Evolutionary conservation across 2,329 filamentous ascomycete genomes (phyloP), one percentile per base, ranked within the genome.

Genomic region (Ceratocystiopsis brevicomis): DNA sequence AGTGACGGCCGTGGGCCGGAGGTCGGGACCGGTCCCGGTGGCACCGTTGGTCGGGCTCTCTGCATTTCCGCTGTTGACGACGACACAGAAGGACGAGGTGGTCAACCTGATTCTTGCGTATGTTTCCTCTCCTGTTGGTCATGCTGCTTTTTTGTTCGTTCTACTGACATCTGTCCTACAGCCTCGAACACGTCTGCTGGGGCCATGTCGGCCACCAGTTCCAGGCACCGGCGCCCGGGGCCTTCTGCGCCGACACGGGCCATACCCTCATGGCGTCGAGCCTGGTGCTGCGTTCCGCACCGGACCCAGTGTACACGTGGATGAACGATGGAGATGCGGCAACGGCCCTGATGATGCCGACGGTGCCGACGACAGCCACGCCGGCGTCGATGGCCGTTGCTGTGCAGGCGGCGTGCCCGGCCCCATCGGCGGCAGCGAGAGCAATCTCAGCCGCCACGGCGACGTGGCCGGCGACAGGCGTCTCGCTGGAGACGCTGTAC

Each of bases 101-200:
- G 61, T 72, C 48, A 71, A 72, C 54, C 69, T 72, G 43, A 68
- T 72, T 45, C 57, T 72, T 18, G 62, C 64, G 68, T 71, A 58
- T 49, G 65, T 45, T n/a, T 18, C n/a, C 10, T 13, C 11, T 38
- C 9, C 19, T 41, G n/a, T n/a, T n/a, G n/a, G n/a, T n/a, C n/a
- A n/a, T n/a, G n/a, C n/a, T 41, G 12, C 6, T n/a, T 15, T 42
- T 14, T 32, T 39, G 37, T 41, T 17, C 37, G 12, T 21, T 18
- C 6, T 39, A 17, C 43, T 49, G 45, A 50, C 34, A 12, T 14
- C 32, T 15, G n/a, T n/a, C n/a, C 2, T 9, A 14, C 32, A 71
- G 67, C 3, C 61, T 71, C 41, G 68, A 71, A 49, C 67, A 69
- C 49, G 60, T 67, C 37, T 71, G 67, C 56, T 68, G 66, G 64